These are phyloP conservation scores for Pythium sukuiense DNA, from an alignment of 352 stramenopile species.

Conservation along the genomic window DNA sequence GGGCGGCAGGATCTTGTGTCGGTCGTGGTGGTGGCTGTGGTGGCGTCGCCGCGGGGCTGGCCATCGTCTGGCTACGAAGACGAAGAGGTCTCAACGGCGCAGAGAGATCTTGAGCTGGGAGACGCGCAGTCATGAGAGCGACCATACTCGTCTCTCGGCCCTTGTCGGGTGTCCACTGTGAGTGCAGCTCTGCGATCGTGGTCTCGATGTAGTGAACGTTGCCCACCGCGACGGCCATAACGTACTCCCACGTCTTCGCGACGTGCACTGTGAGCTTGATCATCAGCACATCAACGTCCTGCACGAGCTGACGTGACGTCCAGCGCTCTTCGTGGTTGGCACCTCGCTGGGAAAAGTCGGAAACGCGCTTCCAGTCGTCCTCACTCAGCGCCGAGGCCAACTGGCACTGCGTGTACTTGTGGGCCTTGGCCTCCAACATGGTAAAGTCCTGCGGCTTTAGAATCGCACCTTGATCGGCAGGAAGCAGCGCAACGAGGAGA, in stretches of 20 bases:
- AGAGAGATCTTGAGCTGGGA: neutral
- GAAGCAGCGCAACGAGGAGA: conserved; percentile 46
- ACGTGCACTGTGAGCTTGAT: conserved; percentile 58
- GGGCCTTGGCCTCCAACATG: conserved; percentile 35
- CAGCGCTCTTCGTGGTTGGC: conserved; percentile 14
- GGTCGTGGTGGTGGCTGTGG: neutral
- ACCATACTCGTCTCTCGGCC: neutral
- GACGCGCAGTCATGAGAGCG: neutral
- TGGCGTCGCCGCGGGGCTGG: neutral
- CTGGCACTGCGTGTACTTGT: conserved; percentile 37
- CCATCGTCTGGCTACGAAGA: conserved; percentile 19
- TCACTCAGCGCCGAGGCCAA: conserved; percentile 26
- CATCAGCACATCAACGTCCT: conserved; percentile 47
- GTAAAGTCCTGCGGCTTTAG: conserved; percentile 23
- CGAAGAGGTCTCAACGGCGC: conserved; percentile 22
- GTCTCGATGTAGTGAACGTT: conserved; percentile 38
- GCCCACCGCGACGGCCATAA: conserved; percentile 43
- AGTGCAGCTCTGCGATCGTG: conserved; percentile 24
- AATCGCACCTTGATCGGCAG: neutral
- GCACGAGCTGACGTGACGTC: conserved; percentile 16
- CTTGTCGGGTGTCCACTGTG: conserved; percentile 8
- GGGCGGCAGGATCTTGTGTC: neutral
- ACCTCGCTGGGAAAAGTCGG: conserved; percentile 19
- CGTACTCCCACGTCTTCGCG: conserved; percentile 54
- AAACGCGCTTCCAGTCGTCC: conserved; percentile 34